These are phyloP conservation scores for Sclerotinia glacialis DNA, from an alignment of 2,329 filamentous ascomycete species.

Conservation along the genomic window DNA sequence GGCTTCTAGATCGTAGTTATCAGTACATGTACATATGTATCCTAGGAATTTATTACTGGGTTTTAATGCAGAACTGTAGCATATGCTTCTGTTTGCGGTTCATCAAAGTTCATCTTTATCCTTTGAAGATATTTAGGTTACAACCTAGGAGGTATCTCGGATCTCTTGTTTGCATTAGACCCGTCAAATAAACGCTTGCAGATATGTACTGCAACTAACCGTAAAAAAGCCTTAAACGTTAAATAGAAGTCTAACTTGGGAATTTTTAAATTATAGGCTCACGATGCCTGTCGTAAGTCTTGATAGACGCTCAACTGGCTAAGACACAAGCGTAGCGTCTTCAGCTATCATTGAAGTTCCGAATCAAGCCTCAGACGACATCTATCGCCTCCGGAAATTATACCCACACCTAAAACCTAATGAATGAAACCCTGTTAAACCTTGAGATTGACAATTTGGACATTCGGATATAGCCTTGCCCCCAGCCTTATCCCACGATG, in stretches of 20 bases:
- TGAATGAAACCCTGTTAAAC: neutral
- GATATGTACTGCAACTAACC: neutral
- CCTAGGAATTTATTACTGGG: neutral
- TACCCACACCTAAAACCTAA: neutral
- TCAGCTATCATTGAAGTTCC: constrained; percentile 5
- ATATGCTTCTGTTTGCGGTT: neutral
- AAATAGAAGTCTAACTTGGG: neutral
- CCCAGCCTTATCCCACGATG: constrained; percentile 22
- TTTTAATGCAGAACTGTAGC: neutral
- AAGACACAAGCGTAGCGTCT: constrained; percentile 1
- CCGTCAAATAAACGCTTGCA: neutral
- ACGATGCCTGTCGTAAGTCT: neutral
- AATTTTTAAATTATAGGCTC: neutral
- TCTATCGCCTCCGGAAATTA: constrained; percentile 11
- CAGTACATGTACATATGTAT: neutral
- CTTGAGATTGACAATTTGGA: neutral
- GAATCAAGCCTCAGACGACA: constrained; percentile 20
- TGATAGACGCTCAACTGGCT: constrained; percentile 9
- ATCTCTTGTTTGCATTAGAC: neutral
- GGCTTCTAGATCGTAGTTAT: constrained; percentile 16
- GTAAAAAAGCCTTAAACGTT: neutral
- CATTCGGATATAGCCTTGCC: constrained; percentile 5
- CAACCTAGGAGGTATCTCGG: neutral
- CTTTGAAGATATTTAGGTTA: neutral
- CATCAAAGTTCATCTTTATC: neutral